phyloP scores from a whole-genome alignment of 371 early-diverging fungal genomes.

The Mortierella sp. region DNA sequence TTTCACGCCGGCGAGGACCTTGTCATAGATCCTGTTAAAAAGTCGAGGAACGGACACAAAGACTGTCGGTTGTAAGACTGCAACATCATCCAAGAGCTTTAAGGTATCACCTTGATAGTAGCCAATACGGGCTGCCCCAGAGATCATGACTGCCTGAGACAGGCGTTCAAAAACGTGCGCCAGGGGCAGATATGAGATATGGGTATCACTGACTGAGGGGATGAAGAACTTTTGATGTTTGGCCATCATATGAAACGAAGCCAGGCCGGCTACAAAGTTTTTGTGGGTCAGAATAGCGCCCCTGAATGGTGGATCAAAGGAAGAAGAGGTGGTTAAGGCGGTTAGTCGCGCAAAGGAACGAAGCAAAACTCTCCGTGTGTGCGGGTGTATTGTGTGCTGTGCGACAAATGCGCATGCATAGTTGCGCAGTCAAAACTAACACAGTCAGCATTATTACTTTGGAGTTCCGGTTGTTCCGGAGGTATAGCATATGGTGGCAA shows the following conservation, averaged over 20 bases:
- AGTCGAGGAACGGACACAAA: conserved; percentile 97
- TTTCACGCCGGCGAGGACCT: conserved; percentile 85
- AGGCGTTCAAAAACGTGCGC: conserved; percentile 93
- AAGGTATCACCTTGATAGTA: conserved; percentile 89
- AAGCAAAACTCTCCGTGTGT: no score
- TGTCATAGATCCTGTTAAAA: conserved; percentile 96
- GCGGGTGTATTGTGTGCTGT: no score
- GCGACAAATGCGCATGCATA: no score
- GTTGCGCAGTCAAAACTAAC: no score
- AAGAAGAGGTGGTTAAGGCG: no score
- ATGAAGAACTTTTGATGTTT: conserved; percentile 65
- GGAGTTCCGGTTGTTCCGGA: conserved; percentile 83
- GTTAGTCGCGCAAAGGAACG: no score
- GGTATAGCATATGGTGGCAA: conserved; percentile 98
- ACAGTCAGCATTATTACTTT: no score
- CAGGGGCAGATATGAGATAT: conserved; percentile 94
- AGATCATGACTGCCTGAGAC: conserved; percentile 56
- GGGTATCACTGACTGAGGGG: conserved; percentile 87
- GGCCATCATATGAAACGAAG: conserved; percentile 84
- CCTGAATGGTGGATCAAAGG: no score
- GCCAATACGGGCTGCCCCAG: conserved; percentile 77
- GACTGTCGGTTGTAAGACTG: conserved; percentile 91
- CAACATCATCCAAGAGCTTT: conserved; percentile 92
- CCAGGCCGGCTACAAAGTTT: conserved; percentile 72
- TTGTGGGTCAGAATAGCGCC: conserved; percentile 85